Evolutionary conservation across 495 filamentous ascomycete species (phyloP).

Genomic region (Penicillium robsamsonii): DNA sequence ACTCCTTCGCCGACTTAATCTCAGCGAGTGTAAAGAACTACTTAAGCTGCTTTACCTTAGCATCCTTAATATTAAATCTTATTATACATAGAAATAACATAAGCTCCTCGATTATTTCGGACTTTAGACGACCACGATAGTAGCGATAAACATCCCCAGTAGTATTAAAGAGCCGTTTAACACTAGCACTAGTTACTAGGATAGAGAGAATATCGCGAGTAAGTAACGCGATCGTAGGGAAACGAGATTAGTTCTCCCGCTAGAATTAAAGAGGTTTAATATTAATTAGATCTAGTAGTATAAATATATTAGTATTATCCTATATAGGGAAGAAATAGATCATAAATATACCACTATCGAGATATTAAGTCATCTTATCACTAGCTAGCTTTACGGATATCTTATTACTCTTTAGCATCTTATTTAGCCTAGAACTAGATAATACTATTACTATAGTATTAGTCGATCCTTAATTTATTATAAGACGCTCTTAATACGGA

Average conservation of each 20-base stretch:
- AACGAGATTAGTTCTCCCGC: neutral
- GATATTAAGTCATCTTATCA: neutral
- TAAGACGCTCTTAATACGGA: too few relatives aligned
- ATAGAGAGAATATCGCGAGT: slow-evolving; percentile 3
- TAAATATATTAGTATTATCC: slow-evolving; percentile 1
- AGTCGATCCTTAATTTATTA: too few relatives aligned
- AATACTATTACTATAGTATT: too few relatives aligned
- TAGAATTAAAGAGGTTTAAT: slow-evolving; percentile 2
- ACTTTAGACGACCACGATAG: neutral
- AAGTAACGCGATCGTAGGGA: neutral
- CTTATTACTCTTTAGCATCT: too few relatives aligned
- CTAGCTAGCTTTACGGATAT: too few relatives aligned
- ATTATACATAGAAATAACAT: slow-evolving; percentile 5
- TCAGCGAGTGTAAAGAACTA: neutral
- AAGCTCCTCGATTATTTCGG: neutral
- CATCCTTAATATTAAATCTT: neutral
- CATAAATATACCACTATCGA: slow-evolving; percentile 1
- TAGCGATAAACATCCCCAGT: too few relatives aligned
- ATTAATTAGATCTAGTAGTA: slow-evolving; percentile 1
- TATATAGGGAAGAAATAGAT: neutral
- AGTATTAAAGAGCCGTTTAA: too few relatives aligned
- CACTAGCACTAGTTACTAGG: neutral
- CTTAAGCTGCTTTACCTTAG: neutral
- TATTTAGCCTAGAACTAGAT: too few relatives aligned
- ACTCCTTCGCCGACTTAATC: neutral